These are phyloP conservation scores for Crepidotus variabilis DNA, from an alignment of 768 basidiomycete genomes.

Conservation along the genomic window DNA sequence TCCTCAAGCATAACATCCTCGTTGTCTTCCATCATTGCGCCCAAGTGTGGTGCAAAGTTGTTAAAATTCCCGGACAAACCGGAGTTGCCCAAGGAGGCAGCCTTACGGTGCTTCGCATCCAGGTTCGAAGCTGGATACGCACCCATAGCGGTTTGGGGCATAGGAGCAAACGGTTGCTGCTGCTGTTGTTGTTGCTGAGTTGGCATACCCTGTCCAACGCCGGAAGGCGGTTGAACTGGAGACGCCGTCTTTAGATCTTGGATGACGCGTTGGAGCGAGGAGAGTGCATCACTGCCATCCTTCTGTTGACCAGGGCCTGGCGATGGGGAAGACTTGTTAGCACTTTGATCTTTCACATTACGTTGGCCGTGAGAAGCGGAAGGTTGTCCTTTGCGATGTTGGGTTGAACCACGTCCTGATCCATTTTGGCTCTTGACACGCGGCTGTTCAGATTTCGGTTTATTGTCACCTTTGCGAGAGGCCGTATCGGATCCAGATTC, in stretches of 20 bases:
- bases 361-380: conserved; percentile 58
- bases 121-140: conserved; percentile 47
- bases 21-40: conserved; percentile 79
- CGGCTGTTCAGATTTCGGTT: conserved; percentile 48
- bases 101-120: conserved; percentile 77
- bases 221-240: conserved; percentile 48
- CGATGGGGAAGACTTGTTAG: conserved; percentile 43
- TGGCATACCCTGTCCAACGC: conserved; percentile 15
- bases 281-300: conserved; percentile 77
- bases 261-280: conserved; percentile 89
- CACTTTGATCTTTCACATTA: conserved; percentile 38
- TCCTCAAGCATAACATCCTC: conserved; percentile 72
- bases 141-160: conserved; percentile 3
- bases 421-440: conserved; percentile 52
- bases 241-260: conserved; percentile 89
- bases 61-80: conserved; percentile 58
- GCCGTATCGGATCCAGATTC: conserved; percentile 77
- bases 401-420: conserved; percentile 38
- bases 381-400: conserved; percentile 53
- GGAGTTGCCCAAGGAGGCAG: conserved; percentile 64
- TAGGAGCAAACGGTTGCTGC: conserved; percentile 19
- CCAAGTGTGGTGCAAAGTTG: conserved; percentile 75
- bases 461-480: conserved; percentile 55
- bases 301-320: conserved; percentile 48
- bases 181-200: neutral